These are phyloP conservation scores for Trichothecium roseum DNA, from an alignment of 2,329 filamentous ascomycete genomes.

Conservation along the genomic window DNA sequence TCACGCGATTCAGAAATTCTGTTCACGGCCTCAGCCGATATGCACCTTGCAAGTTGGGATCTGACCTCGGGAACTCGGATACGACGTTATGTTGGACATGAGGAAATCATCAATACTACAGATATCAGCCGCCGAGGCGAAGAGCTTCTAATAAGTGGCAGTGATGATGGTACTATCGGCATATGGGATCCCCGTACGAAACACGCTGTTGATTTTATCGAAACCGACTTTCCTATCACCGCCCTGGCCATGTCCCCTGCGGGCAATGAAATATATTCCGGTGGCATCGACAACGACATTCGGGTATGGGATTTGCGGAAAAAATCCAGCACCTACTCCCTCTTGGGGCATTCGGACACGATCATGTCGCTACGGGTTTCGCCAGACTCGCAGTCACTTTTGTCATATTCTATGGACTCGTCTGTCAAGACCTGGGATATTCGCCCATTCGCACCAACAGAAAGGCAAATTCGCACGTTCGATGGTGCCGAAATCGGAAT, in stretches of 20 bases:
- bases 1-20: constrained; percentile 85
- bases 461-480: constrained; percentile 77
- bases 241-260: constrained; percentile 86
- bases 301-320: constrained; percentile 96
- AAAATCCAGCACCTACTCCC: constrained; percentile 75
- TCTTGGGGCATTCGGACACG: constrained; percentile 85
- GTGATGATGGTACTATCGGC: constrained; percentile 87
- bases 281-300: constrained; percentile 94
- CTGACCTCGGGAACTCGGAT: constrained; percentile 85
- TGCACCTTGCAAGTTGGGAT: constrained; percentile 90
- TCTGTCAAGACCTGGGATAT: constrained; percentile 96
- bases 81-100: constrained; percentile 83
- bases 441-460: constrained; percentile 80
- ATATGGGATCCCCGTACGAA: constrained; percentile 95
- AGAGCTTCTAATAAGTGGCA: constrained; percentile 81
- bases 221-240: constrained; percentile 87
- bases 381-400: constrained; percentile 78
- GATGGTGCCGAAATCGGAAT: constrained; percentile 82
- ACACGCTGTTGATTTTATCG: constrained; percentile 75
- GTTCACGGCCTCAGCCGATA: constrained; percentile 89
- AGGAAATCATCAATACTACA: constrained; percentile 89
- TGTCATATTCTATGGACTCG: constrained; percentile 90
- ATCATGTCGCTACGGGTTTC: constrained; percentile 86
- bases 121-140: constrained; percentile 85
- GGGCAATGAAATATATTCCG: constrained; percentile 89